Conservation (phyloP, 345 rosid genomes). For the Aethionema arabicum region DNA sequence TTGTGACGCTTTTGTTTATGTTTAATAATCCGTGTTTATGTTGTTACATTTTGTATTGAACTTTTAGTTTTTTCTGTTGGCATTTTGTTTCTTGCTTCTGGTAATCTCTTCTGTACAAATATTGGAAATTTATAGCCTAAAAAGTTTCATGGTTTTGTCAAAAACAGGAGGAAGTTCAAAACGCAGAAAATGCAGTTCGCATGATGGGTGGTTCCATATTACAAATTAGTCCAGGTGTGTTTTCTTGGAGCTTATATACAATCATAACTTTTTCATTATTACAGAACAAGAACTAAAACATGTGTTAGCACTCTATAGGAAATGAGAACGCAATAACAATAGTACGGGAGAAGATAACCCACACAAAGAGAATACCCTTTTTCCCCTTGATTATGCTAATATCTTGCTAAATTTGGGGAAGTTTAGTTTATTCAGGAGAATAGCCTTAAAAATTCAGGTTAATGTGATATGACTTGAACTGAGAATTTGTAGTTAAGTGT, state of each 20-base stretch:
- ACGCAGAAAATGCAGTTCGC: conserved; percentile 68
- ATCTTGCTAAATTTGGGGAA: background rate
- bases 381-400: background rate
- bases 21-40: background rate
- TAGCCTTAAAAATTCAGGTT: background rate
- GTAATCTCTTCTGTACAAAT: background rate
- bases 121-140: background rate
- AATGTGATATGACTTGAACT: background rate
- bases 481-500: background rate
- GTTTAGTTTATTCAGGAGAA: background rate
- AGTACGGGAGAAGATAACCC: background rate
- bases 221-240: conserved; percentile 55
- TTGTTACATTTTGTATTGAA: background rate
- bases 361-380: background rate
- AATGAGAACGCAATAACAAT: too few relatives aligned
- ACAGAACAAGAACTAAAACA: background rate
- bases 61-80: background rate
- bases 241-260: background rate
- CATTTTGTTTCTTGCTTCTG: background rate
- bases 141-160: conserved; percentile 5
- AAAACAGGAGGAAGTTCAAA: conserved; percentile 62
- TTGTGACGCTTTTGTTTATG: background rate
- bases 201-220: conserved; percentile 72
- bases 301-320: background rate
- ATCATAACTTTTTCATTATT: conserved; percentile 3